Evolutionary conservation across 2,329 filamentous ascomycete genomes (phyloP).

Genomic region (Verticillium isaacii): DNA sequence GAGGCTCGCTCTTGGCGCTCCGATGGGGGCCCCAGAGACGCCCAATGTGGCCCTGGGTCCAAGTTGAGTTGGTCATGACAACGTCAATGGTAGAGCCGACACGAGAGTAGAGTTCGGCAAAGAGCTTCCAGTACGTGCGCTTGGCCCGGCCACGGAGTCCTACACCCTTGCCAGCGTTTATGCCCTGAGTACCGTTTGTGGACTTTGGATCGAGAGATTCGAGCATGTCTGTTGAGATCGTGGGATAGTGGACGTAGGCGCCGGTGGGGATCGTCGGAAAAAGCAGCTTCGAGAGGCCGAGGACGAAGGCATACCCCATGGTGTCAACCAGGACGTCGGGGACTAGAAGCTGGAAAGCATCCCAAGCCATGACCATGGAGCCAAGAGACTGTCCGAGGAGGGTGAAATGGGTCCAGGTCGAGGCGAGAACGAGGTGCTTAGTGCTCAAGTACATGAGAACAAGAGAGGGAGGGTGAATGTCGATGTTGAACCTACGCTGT

Average conservation of each 20-base stretch:
- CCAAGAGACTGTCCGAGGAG: slow-evolving; percentile 91
- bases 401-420: slow-evolving; percentile 88
- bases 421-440: slow-evolving; percentile 77
- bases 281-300: slow-evolving; percentile 76
- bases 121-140: slow-evolving; percentile 78
- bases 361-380: slow-evolving; percentile 81
- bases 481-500: slow-evolving; percentile 85
- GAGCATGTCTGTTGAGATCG: slow-evolving; percentile 97
- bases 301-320: slow-evolving; percentile 93
- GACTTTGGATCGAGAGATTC: slow-evolving; percentile 66
- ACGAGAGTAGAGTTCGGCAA: slow-evolving; percentile 76
- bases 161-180: slow-evolving; percentile 78
- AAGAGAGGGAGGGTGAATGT: slow-evolving; percentile 75
- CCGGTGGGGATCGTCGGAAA: slow-evolving; percentile 79
- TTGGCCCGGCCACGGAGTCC: slow-evolving; percentile 70
- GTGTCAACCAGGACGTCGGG: slow-evolving; percentile 96
- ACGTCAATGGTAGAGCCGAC: slow-evolving; percentile 82
- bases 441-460: slow-evolving; percentile 89
- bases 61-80: slow-evolving; percentile 96
- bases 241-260: slow-evolving; percentile 96
- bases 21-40: slow-evolving; percentile 68
- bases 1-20: slow-evolving; percentile 43
- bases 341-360: slow-evolving; percentile 86
- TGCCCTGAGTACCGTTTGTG: slow-evolving; percentile 57
- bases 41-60: slow-evolving; percentile 83